Evolutionary conservation across 176 grass and related monocot species (phyloP), one percentile per base, ranked within the genome.

Genomic region (Rhynchospora pubera): DNA sequence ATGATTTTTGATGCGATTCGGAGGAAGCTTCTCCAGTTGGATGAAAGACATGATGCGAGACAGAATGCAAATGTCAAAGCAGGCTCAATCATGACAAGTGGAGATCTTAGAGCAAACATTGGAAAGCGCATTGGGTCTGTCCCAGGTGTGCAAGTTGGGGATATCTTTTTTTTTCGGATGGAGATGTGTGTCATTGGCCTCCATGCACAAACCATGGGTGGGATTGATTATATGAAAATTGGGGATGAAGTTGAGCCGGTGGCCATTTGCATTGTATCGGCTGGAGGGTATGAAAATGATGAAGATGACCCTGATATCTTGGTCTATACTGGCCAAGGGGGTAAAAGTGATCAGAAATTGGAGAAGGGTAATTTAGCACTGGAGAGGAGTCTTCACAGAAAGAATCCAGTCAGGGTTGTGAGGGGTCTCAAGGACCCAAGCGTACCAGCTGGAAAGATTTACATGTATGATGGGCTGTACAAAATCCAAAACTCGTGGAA

Each of bases 121-220:
- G 85, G 87, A 59, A 97, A 85, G 83, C 87, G 87, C 80, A 75
- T 94, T 24, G 95, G 95, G 13, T 13, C 50, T 57, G 67, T 94
- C 76, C 90, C 95, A 85, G 95, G 95, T 46, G 84, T 97, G 43
- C 84, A 91, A 80, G 63, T 97, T 79, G 95, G 95, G 14, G 95
- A 94, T 83, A 94, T 97, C 89, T 97, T 97, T 84, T 97, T 92
- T 79, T 94, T 94, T 69, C 88, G 95, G 78, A 94, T 97, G 89
- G 95, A 97, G 58, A 69, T 97, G 65, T 91, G 90, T 74, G 13
- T 97, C 83, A 81, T 94, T 18, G 95, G 95, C 5, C 79, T 97
- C 86, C 95, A 97, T 83, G 68, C 95, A 73, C 83, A 81, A 55
- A 94, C 87, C 85, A 97, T 97, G 95, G 90, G 87, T 3, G 95